These are phyloP conservation scores for Fusarium robinianum DNA, from an alignment of 2,329 filamentous ascomycete genomes.

Conservation along the genomic window DNA sequence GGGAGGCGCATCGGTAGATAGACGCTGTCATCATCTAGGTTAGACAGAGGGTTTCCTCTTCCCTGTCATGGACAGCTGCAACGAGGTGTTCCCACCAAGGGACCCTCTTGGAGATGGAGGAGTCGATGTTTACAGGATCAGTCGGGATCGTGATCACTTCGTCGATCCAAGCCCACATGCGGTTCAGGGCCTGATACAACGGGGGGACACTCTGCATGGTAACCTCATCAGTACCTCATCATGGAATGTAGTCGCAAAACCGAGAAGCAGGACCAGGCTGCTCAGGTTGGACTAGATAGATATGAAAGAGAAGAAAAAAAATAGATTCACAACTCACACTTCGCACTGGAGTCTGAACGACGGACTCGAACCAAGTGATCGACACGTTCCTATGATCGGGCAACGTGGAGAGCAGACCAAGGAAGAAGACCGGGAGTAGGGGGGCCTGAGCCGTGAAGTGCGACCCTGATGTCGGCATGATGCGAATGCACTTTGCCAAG, in stretches of 20 bases:
- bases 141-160: conserved; percentile 29
- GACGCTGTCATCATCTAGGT: conserved; percentile 38
- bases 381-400: conserved; percentile 38
- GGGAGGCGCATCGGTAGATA: conserved; percentile 13
- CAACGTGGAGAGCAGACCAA: conserved; percentile 43
- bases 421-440: conserved; percentile 47
- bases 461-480: conserved; percentile 48
- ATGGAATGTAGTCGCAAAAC: conserved; percentile 25
- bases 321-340: conserved; percentile 42
- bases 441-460: conserved; percentile 50
- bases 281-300: conserved; percentile 11
- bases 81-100: conserved; percentile 50
- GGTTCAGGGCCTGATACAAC: conserved; percentile 40
- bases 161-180: conserved; percentile 45
- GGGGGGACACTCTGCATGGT: conserved; percentile 46
- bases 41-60: conserved; percentile 45
- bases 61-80: conserved; percentile 37
- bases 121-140: conserved; percentile 19
- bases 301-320: conserved; percentile 12
- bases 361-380: conserved; percentile 43
- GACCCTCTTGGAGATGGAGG: conserved; percentile 37
- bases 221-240: conserved; percentile 27
- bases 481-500: conserved; percentile 44
- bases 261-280: conserved; percentile 32
- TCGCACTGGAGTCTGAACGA: conserved; percentile 44